A percentile compares a stretch with the other conserved stretches of the same genome.
These are phyloP conservation scores for Globisporangium ultimum DNA, from an alignment of 352 stramenopile genomes.

Conservation along the genomic window DNA sequence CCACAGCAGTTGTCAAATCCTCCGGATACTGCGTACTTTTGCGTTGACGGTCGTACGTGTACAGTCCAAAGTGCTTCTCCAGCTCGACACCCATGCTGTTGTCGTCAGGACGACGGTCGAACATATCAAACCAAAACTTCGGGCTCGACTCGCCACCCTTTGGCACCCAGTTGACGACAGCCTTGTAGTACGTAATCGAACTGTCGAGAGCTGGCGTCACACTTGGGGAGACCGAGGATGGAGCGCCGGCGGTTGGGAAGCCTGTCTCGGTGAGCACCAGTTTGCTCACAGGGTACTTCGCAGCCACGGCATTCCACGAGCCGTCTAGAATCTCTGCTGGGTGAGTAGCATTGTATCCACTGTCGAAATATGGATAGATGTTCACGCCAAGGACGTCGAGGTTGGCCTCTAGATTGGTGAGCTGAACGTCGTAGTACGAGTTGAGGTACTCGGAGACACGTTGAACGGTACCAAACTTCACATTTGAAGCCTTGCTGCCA, in stretches of 20 bases:
- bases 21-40: slow-evolving; percentile 36
- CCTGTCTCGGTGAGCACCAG: slow-evolving; percentile 27
- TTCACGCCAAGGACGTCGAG: slow-evolving; percentile 36
- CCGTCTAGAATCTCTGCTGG: slow-evolving; percentile 14
- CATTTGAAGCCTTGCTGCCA: slow-evolving; percentile 2
- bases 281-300: slow-evolving; percentile 18
- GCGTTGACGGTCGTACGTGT: slow-evolving; percentile 36
- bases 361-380: slow-evolving; percentile 37
- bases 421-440: not conserved
- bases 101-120: slow-evolving; percentile 51
- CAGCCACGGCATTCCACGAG: slow-evolving; percentile 17
- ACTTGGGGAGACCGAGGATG: slow-evolving; percentile 1
- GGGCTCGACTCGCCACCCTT: slow-evolving; percentile 4
- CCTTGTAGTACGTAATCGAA: slow-evolving; percentile 23
- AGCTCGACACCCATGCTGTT: slow-evolving; percentile 28
- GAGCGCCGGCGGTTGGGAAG: slow-evolving; percentile 14
- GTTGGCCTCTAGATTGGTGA: slow-evolving; percentile 12
- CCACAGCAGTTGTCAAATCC: not conserved
- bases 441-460: slow-evolving; percentile 28
- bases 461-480: slow-evolving; percentile 29
- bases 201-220: slow-evolving; percentile 7
- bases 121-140: slow-evolving; percentile 61
- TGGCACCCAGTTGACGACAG: slow-evolving; percentile 23
- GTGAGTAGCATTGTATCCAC: slow-evolving; percentile 13
- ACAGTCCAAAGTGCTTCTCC: slow-evolving; percentile 58